Evolutionary conservation across 108 stramenopile species (phyloP).

Genomic region (Cyclostephanos tholiformis): DNA sequence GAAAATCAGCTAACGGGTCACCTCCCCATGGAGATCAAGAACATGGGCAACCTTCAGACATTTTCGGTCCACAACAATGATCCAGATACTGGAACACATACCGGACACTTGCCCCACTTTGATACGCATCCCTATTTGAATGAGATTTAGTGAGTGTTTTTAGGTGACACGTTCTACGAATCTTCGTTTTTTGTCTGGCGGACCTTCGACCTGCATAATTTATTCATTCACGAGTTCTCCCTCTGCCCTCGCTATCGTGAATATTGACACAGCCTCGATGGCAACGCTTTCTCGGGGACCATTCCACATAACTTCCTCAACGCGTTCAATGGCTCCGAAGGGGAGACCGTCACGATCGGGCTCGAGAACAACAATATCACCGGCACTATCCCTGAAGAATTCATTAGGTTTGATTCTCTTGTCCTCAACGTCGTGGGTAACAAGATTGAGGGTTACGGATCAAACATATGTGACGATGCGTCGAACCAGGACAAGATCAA

Average conservation of each 20-base stretch:
- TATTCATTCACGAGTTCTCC: background rate
- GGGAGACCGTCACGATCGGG: constrained; percentile 46
- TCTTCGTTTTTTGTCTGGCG: too few relatives aligned
- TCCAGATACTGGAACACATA: constrained; percentile 26
- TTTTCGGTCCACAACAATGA: constrained; percentile 52
- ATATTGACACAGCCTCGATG: constrained; percentile 30
- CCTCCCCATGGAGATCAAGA: constrained; percentile 41
- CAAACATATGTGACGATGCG: constrained; percentile 33
- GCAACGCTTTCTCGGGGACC: constrained; percentile 54
- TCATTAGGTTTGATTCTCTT: constrained; percentile 41
- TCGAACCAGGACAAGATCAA: constrained; percentile 23
- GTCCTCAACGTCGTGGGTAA: constrained; percentile 59
- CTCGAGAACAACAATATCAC: constrained; percentile 59
- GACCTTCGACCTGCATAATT: background rate
- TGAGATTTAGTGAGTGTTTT: constrained; percentile 41
- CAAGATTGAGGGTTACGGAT: constrained; percentile 41
- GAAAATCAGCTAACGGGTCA: constrained; percentile 65
- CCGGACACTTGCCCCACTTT: constrained; percentile 43
- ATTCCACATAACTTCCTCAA: constrained; percentile 52
- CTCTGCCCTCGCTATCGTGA: background rate
- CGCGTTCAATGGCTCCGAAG: constrained; percentile 32
- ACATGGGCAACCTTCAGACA: constrained; percentile 41
- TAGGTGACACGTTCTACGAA: background rate
- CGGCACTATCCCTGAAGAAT: constrained; percentile 51
- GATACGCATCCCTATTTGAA: constrained; percentile 42